phyloP scores from a whole-genome alignment of 257 asterid species.

The Scutellaria barbata region DNA sequence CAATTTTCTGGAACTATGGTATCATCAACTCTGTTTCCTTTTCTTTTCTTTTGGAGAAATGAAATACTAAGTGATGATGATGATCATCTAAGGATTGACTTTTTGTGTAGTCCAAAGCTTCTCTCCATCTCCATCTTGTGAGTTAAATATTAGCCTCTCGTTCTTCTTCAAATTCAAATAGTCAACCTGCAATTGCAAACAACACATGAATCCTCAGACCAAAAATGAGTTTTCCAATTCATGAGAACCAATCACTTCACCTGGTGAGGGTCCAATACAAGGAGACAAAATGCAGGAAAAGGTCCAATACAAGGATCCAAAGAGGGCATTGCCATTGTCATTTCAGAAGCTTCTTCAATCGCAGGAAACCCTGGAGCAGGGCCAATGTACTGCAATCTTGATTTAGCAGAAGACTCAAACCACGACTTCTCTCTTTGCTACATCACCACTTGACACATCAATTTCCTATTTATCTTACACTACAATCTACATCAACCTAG shows the following conservation, averaged over 20 bases:
- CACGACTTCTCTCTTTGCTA: slow-evolving; percentile 90
- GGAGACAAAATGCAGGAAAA: slow-evolving; percentile 71
- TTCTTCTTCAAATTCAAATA: slow-evolving; percentile 82
- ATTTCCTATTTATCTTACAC: background rate
- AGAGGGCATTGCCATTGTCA: too few species aligned
- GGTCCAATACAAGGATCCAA: slow-evolving; percentile 76
- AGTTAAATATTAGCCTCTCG: slow-evolving; percentile 61
- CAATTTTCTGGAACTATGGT: too few species aligned
- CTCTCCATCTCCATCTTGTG: slow-evolving; percentile 48
- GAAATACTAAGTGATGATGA: too few species aligned
- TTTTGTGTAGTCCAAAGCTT: slow-evolving; percentile 63
- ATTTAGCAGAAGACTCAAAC: slow-evolving; percentile 76
- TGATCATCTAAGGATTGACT: slow-evolving; percentile 53
- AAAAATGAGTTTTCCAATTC: background rate
- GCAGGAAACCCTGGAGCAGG: slow-evolving; percentile 67
- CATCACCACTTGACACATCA: slow-evolving; percentile 27
- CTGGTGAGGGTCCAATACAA: slow-evolving; percentile 81
- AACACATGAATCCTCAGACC: background rate
- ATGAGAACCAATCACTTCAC: slow-evolving; percentile 33
- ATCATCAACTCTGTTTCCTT: background rate
- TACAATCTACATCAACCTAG: too few species aligned
- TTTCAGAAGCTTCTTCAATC: slow-evolving; percentile 45
- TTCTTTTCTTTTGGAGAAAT: too few species aligned
- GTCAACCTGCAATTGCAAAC: slow-evolving; percentile 79
- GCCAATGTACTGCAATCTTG: slow-evolving; percentile 77